Base-by-base conservation (phyloP, 2,329 filamentous ascomycete genomes). In the Geosmithia morbida region DNA sequence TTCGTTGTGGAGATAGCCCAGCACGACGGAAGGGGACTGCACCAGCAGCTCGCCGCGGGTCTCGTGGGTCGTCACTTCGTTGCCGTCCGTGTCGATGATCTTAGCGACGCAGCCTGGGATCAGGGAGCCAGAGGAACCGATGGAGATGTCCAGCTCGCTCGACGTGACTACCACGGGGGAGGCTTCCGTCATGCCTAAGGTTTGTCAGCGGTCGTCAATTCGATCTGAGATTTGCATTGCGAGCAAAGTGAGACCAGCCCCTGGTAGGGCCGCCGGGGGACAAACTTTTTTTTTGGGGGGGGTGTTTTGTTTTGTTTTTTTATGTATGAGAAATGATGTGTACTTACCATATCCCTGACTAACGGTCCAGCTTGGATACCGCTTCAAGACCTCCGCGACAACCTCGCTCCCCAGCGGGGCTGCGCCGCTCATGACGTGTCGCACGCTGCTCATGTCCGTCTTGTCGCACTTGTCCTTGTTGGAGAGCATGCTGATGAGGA, bases 1-100 rank as follows among this genome's bases (percentile, higher is more conserved):
- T 33, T 84, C 78, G 56, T 92, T 90, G 64, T 89, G 83, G 47
- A 92, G 66, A 56, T 94, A 94, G 1, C 87, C 87, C 1, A 92
- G 63, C 0, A 84, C 79, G 2, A 90, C 75, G 2, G 81, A 80
- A 0, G 86, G 87, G 0, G 75, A 77, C 58, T 84, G 82, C 22
- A 92, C 74, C 26, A 85, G 71, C n/a, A 94, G 71, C 63, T 94
- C 87, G 39, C 87, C 87, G 0, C 82, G 82, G 48, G 78, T 74
- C 51, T 87, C 62, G 52, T 83, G 81, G 13, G 66, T 72, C 0
- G 74, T 80, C 47, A 87, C 69, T 55, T 87, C 83, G 3, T 68
- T 65, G 2, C 81, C 81, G 48, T 87, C 81, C 1, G 68, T 56
- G 2, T 77, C 75, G 41, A 90, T 66, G 10, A 89, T 65, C 56